Base-by-base conservation (phyloP, 352 stramenopile genomes). In the Phytophthora constricta region DNA sequence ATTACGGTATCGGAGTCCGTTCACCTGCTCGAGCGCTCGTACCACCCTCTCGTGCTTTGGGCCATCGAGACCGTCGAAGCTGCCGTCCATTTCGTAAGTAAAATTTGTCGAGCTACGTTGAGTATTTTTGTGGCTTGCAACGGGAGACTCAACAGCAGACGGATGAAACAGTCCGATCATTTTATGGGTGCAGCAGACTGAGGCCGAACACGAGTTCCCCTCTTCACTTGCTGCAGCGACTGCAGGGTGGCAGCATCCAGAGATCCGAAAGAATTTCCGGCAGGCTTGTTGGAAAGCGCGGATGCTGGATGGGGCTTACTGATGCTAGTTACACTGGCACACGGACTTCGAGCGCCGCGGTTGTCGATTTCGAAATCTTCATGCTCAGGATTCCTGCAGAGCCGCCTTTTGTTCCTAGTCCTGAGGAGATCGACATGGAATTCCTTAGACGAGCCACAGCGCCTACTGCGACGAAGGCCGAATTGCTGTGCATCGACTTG, bases 21-120 rank as follows among this genome's bases (percentile, higher is more conserved):
- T 92, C 69, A 90, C 74, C 59, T 92, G 84, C 57, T 90, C 82
- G 13, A 92, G 79, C 25, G 82, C 84, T 45, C 80, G 81, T 25
- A 66, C 62, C 27, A 92, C 84, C 42, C 84, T 82, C 55, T 84
- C 72, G 51, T 92, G 84, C 58, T 89, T 86, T 14, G 61, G 49
- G 20, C n/a, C 53, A 42, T 67, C 39, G 4, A 73, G 50, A 33
- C 55, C 55, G 26, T 77, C 69, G 16, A 70, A 70, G 22, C 13
- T 22, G 23, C 13, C 31, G 46, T 68, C 42, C 53, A 78, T 74
- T 34, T 16, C 67, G 25, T 62, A 4, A 5, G n/a, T n/a, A n/a
- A n/a, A n/a, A n/a, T n/a, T n/a, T n/a, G n/a, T n/a, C n/a, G n/a
- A n/a, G n/a, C n/a, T n/a, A n/a, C n/a, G n/a, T n/a, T n/a, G n/a